Evolutionary conservation across 768 basidiomycete genomes (phyloP).

Genomic region (Russula brevipes): DNA sequence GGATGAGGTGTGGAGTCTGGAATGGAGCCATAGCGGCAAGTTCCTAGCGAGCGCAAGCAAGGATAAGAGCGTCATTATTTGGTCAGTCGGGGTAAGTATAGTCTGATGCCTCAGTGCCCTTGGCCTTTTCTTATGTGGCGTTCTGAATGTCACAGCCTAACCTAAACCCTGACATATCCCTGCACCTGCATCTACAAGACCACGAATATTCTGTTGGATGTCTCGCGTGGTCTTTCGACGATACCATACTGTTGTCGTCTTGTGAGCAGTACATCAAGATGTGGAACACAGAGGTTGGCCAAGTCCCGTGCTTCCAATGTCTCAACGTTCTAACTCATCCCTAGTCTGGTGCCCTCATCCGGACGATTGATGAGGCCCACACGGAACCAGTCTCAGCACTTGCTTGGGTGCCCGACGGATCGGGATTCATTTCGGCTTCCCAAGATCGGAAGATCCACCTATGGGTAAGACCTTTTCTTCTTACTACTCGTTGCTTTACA

Average conservation of each 20-base stretch:
- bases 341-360: constrained; percentile 70
- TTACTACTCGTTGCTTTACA: constrained; percentile 11
- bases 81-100: constrained; percentile 70
- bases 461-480: constrained; percentile 54
- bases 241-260: constrained; percentile 74
- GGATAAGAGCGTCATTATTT: constrained; percentile 85
- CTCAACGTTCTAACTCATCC: constrained; percentile 13
- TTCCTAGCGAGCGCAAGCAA: constrained; percentile 84
- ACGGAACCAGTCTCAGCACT: constrained; percentile 80
- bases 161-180: constrained; percentile 48
- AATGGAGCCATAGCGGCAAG: constrained; percentile 88
- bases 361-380: constrained; percentile 64
- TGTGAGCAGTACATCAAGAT: constrained; percentile 78
- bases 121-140: background rate
- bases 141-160: constrained; percentile 21
- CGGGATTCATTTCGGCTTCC: constrained; percentile 84
- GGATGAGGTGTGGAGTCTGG: constrained; percentile 94
- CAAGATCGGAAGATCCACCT: constrained; percentile 78
- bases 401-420: constrained; percentile 82
- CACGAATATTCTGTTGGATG: constrained; percentile 75
- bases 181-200: constrained; percentile 61
- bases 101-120: constrained; percentile 8
- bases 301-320: constrained; percentile 5
- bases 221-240: constrained; percentile 91
- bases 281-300: constrained; percentile 81